These are phyloP conservation scores for Chlorociboria aeruginascens DNA, from an alignment of 495 filamentous ascomycete species.

Conservation along the genomic window DNA sequence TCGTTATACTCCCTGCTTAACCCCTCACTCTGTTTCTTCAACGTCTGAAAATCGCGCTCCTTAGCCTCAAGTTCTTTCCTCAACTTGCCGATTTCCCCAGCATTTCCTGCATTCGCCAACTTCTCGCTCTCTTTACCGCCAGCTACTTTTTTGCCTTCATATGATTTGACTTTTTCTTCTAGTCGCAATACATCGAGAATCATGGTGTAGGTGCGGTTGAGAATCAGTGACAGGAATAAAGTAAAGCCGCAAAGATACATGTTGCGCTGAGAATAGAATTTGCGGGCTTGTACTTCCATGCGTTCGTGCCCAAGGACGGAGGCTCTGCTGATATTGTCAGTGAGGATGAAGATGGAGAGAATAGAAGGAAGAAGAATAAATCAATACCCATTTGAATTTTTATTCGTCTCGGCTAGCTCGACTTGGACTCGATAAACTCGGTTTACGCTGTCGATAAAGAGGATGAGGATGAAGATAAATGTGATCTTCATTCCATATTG, in stretches of 20 bases:
- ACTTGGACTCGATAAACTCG: constrained; percentile 93
- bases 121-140: constrained; percentile 57
- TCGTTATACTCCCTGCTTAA: constrained; percentile 69
- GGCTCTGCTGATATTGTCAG: constrained; percentile 32
- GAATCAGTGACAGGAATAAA: constrained; percentile 94
- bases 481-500: constrained; percentile 65
- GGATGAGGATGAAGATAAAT: constrained; percentile 95
- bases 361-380: background rate
- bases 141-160: constrained; percentile 65
- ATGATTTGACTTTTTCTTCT: constrained; percentile 80
- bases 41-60: constrained; percentile 61
- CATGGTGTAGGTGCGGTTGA: constrained; percentile 98
- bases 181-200: constrained; percentile 89
- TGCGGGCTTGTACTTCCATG: constrained; percentile 96
- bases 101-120: constrained; percentile 51
- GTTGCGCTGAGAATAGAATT: constrained; percentile 99
- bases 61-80: constrained; percentile 57
- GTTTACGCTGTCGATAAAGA: constrained; percentile 98
- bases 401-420: constrained; percentile 54
- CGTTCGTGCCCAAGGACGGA: constrained; percentile 79
- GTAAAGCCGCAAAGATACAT: constrained; percentile 99
- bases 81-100: constrained; percentile 63
- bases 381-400: constrained; percentile 33
- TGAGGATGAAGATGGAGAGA: background rate
- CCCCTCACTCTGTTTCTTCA: constrained; percentile 78